These are phyloP conservation scores for Bathelium albidoporum DNA, from an alignment of 495 filamentous ascomycete genomes.

Conservation along the genomic window DNA sequence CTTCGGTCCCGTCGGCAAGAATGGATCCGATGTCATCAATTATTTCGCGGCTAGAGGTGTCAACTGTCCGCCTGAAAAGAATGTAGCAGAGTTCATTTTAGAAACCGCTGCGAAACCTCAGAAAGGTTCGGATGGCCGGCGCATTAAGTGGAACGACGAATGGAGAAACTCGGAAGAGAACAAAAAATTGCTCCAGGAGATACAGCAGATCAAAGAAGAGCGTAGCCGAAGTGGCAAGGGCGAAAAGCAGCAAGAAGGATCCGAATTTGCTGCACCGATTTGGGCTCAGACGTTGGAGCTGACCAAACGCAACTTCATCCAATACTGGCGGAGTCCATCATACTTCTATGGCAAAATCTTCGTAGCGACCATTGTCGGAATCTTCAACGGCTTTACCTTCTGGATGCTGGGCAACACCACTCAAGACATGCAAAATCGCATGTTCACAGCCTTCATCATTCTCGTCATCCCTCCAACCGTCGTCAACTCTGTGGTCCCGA, in stretches of 20 bases:
- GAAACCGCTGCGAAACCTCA: constrained; percentile 61
- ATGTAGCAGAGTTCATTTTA: constrained; percentile 78
- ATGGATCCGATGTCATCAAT: constrained; percentile 50
- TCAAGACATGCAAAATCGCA: constrained; percentile 65
- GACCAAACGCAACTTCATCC: constrained; percentile 53
- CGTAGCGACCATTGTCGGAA: constrained; percentile 55
- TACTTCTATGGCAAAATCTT: constrained; percentile 72
- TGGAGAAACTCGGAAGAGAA: constrained; percentile 55
- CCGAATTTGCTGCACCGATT: constrained; percentile 56
- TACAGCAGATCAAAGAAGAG: constrained; percentile 46
- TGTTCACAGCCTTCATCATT: constrained; percentile 71
- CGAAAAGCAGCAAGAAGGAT: constrained; percentile 26
- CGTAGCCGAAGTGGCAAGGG: constrained; percentile 40
- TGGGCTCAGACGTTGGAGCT: constrained; percentile 49
- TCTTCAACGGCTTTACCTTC: constrained; percentile 60
- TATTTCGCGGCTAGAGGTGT: constrained; percentile 58
- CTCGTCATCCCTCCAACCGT: constrained; percentile 60
- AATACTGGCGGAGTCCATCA: constrained; percentile 61
- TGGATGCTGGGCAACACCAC: constrained; percentile 58
- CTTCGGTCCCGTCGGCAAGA: constrained; percentile 59
- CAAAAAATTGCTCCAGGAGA: constrained; percentile 45
- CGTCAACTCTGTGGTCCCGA: constrained; percentile 70
- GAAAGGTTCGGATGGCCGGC: constrained; percentile 40
- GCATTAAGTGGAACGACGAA: constrained; percentile 59
- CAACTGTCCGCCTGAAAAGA: constrained; percentile 52